These are phyloP conservation scores for Trichopus zeylanicus DNA, from an alignment of 116 monocot species.

Conservation along the genomic window DNA sequence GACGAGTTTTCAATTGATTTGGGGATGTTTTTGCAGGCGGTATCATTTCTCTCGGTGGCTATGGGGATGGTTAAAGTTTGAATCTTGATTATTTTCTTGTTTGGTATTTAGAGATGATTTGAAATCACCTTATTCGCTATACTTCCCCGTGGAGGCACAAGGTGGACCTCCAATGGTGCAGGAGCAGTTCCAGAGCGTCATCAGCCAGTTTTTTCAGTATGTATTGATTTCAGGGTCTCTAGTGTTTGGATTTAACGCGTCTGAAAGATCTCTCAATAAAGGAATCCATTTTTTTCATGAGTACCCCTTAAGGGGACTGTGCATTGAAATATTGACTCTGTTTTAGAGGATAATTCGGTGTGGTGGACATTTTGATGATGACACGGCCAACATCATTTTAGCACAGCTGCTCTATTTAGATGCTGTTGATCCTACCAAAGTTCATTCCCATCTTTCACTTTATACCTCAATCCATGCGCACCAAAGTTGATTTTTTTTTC, in stretches of 20 bases:
- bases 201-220: constrained; percentile 89
- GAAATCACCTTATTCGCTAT: constrained; percentile 52
- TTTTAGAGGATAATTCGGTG: constrained; percentile 80
- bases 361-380: constrained; percentile 90
- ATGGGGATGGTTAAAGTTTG: neutral
- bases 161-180: constrained; percentile 74
- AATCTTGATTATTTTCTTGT: neutral
- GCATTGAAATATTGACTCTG: neutral
- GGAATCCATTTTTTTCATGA: neutral
- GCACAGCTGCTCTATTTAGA: constrained; percentile 89
- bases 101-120: constrained; percentile 67
- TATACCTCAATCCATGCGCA: too few species aligned
- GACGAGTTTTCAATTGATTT: neutral
- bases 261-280: too few species aligned
- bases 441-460: constrained; percentile 9
- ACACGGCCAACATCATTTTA: constrained; percentile 83
- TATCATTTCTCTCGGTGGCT: neutral
- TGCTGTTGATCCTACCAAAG: constrained; percentile 89
- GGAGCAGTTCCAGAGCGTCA: constrained; percentile 78
- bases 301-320: neutral
- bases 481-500: too few species aligned
- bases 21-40: neutral
- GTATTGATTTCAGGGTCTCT: constrained; percentile 38
- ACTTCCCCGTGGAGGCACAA: constrained; percentile 47
- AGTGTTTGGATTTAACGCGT: too few species aligned